A percentile compares a stretch with the other conserved stretches of the same genome.
phyloP scores from a whole-genome alignment of 2,329 filamentous ascomycete genomes.

The Venturia nashicola region DNA sequence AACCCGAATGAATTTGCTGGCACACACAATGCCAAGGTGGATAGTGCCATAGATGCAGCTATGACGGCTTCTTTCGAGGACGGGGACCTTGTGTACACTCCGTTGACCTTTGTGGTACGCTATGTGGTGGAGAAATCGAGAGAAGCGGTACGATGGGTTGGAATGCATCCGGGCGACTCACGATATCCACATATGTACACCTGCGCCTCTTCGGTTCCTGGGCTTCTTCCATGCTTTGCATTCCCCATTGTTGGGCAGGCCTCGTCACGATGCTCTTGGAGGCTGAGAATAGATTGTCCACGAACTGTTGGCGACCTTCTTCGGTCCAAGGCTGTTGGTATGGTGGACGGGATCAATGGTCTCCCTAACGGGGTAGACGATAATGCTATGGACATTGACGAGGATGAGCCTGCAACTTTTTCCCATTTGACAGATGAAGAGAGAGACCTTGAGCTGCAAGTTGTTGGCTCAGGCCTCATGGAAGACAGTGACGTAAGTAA shows the following conservation, averaged over 20 bases:
- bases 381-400: conserved; percentile 21
- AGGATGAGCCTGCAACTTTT: background rate
- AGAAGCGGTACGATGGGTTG: conserved; percentile 87
- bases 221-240: conserved; percentile 62
- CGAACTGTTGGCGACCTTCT: conserved; percentile 68
- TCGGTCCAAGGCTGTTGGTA: conserved; percentile 9
- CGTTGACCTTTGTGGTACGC: conserved; percentile 42
- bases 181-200: conserved; percentile 91
- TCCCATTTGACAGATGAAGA: conserved; percentile 47
- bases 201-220: conserved; percentile 64
- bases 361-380: conserved; percentile 19
- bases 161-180: conserved; percentile 63
- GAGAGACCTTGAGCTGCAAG: conserved; percentile 74
- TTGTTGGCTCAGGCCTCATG: conserved; percentile 81
- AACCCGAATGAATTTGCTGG: conserved; percentile 24
- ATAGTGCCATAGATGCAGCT: background rate
- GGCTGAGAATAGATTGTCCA: conserved; percentile 75
- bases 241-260: conserved; percentile 91
- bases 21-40: background rate
- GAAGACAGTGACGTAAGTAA: conserved; percentile 53
- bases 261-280: conserved; percentile 72
- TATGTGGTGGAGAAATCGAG: conserved; percentile 64
- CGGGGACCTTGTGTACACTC: background rate
- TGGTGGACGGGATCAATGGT: conserved; percentile 3
- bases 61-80: conserved; percentile 3